Evolutionary conservation across 2,329 filamentous ascomycete species (phyloP).

Genomic region (Penicillium sp.): DNA sequence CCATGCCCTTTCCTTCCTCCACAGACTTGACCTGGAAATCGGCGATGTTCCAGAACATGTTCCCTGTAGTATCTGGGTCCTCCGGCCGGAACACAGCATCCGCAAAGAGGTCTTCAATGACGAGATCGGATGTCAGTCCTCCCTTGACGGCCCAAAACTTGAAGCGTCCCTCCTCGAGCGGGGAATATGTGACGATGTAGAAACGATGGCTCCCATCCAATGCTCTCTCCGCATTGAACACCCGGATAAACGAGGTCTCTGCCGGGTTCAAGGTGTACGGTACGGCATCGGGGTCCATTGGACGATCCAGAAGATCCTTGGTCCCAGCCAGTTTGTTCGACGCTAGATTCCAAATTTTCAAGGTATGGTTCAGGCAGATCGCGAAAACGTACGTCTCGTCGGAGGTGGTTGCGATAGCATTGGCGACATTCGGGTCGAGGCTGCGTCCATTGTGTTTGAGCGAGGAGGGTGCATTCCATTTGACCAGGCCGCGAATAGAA

Average conservation of each 20-base stretch:
- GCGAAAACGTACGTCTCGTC: constrained; percentile 63
- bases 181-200: constrained; percentile 79
- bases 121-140: constrained; percentile 55
- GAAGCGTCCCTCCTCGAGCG: constrained; percentile 82
- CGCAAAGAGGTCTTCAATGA: constrained; percentile 70
- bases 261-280: constrained; percentile 77
- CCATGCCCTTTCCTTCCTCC: constrained; percentile 55
- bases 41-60: constrained; percentile 74
- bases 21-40: constrained; percentile 66
- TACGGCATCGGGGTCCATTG: constrained; percentile 64
- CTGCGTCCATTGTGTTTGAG: constrained; percentile 43
- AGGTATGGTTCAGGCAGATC: constrained; percentile 80
- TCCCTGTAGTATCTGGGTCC: constrained; percentile 60
- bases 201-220: constrained; percentile 51
- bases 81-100: constrained; percentile 64
- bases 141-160: constrained; percentile 84
- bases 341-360: constrained; percentile 87
- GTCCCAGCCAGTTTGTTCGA: constrained; percentile 74
- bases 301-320: constrained; percentile 72
- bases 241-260: constrained; percentile 71
- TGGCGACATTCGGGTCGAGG: constrained; percentile 44
- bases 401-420: constrained; percentile 46
- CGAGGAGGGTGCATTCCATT: constrained; percentile 44
- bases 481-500: constrained; percentile 48
- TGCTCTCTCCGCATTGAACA: constrained; percentile 59